Conservation (phyloP, 768 basidiomycete genomes). For the Lentinula boryana region DNA sequence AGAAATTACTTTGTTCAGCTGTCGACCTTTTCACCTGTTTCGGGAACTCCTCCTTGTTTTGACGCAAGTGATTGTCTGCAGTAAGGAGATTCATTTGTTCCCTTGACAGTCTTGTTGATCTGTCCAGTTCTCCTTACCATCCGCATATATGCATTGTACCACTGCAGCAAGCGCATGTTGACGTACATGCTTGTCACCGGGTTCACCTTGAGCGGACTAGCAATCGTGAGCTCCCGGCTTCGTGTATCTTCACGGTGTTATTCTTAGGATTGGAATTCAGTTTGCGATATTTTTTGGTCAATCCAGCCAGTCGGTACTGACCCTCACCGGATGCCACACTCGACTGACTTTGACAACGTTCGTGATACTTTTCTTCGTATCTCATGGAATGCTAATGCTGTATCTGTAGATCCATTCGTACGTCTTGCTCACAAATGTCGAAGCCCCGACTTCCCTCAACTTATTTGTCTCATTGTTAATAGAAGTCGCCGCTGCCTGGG, state of each 20-base stretch:
- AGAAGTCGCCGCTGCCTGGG: conserved; percentile 9
- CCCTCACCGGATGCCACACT: conserved; percentile 1
- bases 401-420: not conserved
- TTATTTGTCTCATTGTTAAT: not conserved
- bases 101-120: not conserved
- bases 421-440: not conserved
- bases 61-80: conserved; percentile 2
- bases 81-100: not conserved
- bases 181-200: not conserved
- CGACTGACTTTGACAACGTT: not conserved
- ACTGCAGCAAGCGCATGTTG: conserved; percentile 2
- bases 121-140: conserved; percentile 4
- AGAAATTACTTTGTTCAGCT: not conserved
- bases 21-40: not conserved
- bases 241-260: not conserved
- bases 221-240: not conserved
- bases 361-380: not conserved
- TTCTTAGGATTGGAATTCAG: not conserved
- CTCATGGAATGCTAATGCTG: not conserved
- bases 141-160: conserved; percentile 6
- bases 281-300: conserved; percentile 6
- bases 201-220: not conserved
- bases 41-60: conserved; percentile 4
- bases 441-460: not conserved
- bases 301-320: not conserved